phyloP scores from a whole-genome alignment of 2,329 filamentous ascomycete genomes.

The Colletotrichum sojae region DNA sequence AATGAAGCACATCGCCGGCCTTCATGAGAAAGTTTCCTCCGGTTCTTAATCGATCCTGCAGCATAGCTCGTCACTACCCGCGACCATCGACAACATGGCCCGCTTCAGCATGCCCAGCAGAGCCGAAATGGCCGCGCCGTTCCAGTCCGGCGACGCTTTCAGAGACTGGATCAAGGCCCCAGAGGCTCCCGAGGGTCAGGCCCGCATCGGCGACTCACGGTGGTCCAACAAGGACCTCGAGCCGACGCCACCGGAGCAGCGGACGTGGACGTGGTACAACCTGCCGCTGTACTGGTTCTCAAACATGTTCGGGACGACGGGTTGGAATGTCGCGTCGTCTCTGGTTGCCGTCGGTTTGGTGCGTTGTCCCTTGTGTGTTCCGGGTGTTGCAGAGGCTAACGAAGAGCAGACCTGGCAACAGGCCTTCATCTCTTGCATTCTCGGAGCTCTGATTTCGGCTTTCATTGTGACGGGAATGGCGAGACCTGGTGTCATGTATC shows the following conservation, averaged over 20 bases:
- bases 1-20: not conserved
- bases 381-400: slow-evolving; percentile 1
- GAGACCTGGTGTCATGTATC: slow-evolving; percentile 46
- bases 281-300: slow-evolving; percentile 49
- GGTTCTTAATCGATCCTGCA: not conserved
- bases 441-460: slow-evolving; percentile 45
- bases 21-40: not conserved
- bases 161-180: slow-evolving; percentile 44
- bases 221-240: slow-evolving; percentile 52
- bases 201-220: slow-evolving; percentile 43
- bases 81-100: slow-evolving; percentile 7
- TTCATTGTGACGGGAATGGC: slow-evolving; percentile 47
- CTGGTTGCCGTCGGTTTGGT: slow-evolving; percentile 47
- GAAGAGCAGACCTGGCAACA: slow-evolving; percentile 45
- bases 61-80: not conserved
- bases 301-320: slow-evolving; percentile 46
- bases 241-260: slow-evolving; percentile 46
- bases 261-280: slow-evolving; percentile 50
- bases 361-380: not conserved
- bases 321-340: slow-evolving; percentile 49
- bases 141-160: slow-evolving; percentile 45
- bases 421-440: slow-evolving; percentile 45
- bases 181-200: slow-evolving; percentile 38
- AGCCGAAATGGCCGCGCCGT: slow-evolving; percentile 42
- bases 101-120: slow-evolving; percentile 30